These are phyloP conservation scores for Saxophila tyrrhenica DNA, from an alignment of 495 filamentous ascomycete species.

Conservation along the genomic window DNA sequence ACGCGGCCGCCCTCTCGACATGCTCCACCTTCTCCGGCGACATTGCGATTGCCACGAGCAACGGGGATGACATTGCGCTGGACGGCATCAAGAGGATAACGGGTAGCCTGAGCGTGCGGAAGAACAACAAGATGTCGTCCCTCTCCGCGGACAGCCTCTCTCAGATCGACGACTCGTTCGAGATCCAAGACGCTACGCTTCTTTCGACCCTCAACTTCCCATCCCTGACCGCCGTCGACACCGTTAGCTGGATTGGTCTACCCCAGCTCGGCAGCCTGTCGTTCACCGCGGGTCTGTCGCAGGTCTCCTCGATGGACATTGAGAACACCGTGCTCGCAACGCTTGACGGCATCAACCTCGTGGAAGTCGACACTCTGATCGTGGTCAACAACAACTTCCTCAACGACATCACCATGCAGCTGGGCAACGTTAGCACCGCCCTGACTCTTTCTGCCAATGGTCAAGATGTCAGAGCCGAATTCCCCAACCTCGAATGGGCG, in stretches of 20 bases:
- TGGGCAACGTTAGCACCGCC: conserved; percentile 52
- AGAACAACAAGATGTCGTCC: conserved; percentile 46
- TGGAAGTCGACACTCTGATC: conserved; percentile 44
- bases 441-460: conserved; percentile 56
- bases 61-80: conserved; percentile 42
- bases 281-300: conserved; percentile 43
- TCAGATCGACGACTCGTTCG: conserved; percentile 51
- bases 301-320: conserved; percentile 57
- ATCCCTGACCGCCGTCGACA: conserved; percentile 47
- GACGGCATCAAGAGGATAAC: conserved; percentile 50
- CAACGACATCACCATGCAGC: conserved; percentile 39
- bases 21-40: conserved; percentile 63
- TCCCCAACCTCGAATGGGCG: conserved; percentile 68
- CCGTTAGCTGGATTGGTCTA: conserved; percentile 62
- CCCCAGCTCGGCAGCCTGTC: conserved; percentile 53
- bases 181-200: conserved; percentile 50
- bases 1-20: conserved; percentile 53
- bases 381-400: conserved; percentile 32
- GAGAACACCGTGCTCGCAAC: conserved; percentile 68
- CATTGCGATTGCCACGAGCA: conserved; percentile 49
- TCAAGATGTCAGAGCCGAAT: conserved; percentile 35
- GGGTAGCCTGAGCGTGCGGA: conserved; percentile 53
- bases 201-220: conserved; percentile 54
- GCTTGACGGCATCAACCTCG: conserved; percentile 69
- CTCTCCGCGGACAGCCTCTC: conserved; percentile 41